phyloP scores from a whole-genome alignment of 2,329 filamentous ascomycete genomes.

The Paraconiothyrium brasiliense region DNA sequence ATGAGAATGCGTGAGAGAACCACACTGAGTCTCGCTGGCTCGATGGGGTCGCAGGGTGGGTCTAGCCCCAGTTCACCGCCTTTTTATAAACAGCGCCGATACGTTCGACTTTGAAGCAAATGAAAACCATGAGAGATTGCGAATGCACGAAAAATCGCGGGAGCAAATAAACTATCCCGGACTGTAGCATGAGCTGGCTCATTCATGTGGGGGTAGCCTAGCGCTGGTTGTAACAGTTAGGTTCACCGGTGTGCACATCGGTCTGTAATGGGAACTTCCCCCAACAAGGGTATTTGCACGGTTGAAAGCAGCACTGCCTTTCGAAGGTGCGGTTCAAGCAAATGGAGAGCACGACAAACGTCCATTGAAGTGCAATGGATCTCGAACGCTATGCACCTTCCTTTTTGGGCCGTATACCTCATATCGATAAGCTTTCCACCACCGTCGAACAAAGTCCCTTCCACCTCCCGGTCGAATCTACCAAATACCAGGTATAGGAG shows the following conservation, averaged over 20 bases:
- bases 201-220: no score
- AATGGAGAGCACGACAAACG: neutral
- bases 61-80: slow-evolving; percentile 31
- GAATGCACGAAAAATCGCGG: neutral
- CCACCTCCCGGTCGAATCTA: slow-evolving; percentile 2
- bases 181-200: no score
- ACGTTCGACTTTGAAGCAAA: neutral
- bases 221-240: no score
- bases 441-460: neutral
- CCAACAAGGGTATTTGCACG: neutral
- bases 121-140: neutral
- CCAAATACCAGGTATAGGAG: neutral
- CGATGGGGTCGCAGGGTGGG: neutral
- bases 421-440: slow-evolving; percentile 23
- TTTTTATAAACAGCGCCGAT: slow-evolving; percentile 13
- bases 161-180: neutral
- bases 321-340: neutral
- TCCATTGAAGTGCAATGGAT: slow-evolving; percentile 1
- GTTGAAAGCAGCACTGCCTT: neutral
- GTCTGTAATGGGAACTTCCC: neutral
- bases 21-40: neutral
- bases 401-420: slow-evolving; percentile 14
- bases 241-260: no score
- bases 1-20: neutral
- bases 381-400: slow-evolving; percentile 17